Conservation (phyloP, 805 yeast genomes). For the Lipomyces yamanashiensis region DNA sequence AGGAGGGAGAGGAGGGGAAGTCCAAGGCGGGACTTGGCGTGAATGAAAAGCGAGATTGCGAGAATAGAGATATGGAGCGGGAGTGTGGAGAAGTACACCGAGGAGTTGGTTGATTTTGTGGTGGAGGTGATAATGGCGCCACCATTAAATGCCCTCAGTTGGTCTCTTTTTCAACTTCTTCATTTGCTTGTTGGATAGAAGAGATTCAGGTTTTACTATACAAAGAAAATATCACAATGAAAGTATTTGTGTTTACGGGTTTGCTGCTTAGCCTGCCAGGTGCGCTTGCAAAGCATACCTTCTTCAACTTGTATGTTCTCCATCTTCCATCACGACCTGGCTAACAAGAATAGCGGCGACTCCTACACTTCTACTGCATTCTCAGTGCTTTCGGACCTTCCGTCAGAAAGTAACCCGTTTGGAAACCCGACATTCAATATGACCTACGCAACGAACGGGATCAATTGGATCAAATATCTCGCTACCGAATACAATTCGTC, state of each 20-base stretch:
- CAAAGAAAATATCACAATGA: neutral
- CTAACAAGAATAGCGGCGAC: slow-evolving; percentile 22
- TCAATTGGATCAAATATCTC: slow-evolving; percentile 29
- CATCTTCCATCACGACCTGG: neutral
- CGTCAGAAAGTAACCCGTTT: slow-evolving; percentile 19
- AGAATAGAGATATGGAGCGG: too few relatives aligned
- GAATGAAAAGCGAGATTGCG: too few relatives aligned
- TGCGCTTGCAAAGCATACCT: neutral
- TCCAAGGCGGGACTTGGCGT: too few relatives aligned
- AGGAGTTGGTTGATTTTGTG: too few relatives aligned
- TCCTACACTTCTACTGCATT: slow-evolving; percentile 30
- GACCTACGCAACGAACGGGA: slow-evolving; percentile 20
- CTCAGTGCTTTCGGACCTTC: neutral
- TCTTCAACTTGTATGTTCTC: slow-evolving; percentile 6
- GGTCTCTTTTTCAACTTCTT: too few relatives aligned
- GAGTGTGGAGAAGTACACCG: too few relatives aligned
- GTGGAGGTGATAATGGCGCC: neutral
- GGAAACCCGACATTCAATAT: slow-evolving; percentile 21
- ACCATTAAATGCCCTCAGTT: too few relatives aligned
- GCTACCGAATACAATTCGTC: slow-evolving; percentile 19
- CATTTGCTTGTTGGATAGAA: too few relatives aligned
- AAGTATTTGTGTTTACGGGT: neutral
- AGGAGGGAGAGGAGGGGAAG: too few relatives aligned
- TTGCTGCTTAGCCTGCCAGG: neutral
- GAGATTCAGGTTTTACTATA: too few relatives aligned